Evolutionary conservation across 1,139 yeast genomes (phyloP), one percentile per base, ranked within the genome.

Genomic region (Debaryomycetaceae sp.): DNA sequence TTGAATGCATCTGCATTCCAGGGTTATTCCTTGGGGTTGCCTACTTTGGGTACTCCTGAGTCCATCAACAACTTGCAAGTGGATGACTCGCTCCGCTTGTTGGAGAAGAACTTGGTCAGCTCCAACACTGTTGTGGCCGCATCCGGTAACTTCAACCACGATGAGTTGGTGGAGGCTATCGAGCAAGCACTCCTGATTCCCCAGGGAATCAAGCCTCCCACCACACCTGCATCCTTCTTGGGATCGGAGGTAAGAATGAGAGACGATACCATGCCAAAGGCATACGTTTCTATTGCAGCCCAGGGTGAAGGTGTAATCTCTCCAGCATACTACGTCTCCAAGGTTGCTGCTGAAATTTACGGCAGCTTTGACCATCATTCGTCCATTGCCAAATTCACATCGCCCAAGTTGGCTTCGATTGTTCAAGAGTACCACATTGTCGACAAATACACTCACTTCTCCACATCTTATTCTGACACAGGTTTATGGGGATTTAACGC

Each of bases 221-320:
- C 64, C 46, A 69, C 72, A 53, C 74, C 80, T 48, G 80, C 84
- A 48, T 63, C 80, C 39, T 86, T 85, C 79, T 77, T 86, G 66
- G 95, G 95, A 62, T 85, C 93, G 44, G 95, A 87, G 67, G 83
- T 85, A 55, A 83, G 90, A 78, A 72, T 85, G 75, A 84, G 95
- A 81, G 95, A 87, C 63, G 95, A 87, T 68, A 86, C 90, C 56
- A 65, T 84, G 65, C 88, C 91, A 63, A 80, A 81, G 66, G 93
- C 93, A 48, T 84, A 84, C 76, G 75, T 85, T 56, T 70, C 90
- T 47, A 74, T 87, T 56, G 89, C 88, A 48, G 91, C 77, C 48
- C 76, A 80, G 60, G 89, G 89, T 71, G 91, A 84, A 68, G 73
- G 83, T 41, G 50, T 76, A 41, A 62, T 60, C 51, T 81, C 91